Evolutionary conservation across 805 yeast genomes (phyloP), one percentile per base, ranked within the genome.

Genomic region (Clavispora phyllophila): DNA sequence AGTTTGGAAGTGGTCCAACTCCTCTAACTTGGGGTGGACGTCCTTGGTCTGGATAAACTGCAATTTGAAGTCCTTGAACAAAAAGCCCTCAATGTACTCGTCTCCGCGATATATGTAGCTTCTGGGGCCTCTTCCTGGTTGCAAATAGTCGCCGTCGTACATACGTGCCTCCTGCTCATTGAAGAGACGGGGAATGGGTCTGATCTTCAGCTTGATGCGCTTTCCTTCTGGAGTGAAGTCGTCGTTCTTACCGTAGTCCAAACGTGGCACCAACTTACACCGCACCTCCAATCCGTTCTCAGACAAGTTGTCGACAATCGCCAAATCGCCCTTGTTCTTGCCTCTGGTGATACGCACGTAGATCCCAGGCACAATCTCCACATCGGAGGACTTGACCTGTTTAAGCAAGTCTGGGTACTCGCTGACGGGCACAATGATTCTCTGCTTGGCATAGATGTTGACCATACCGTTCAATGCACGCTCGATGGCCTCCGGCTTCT

Each of bases 201-300:
- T 77, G 43, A 79, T 68, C 44, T 84, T 84, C 52, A 78, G 75
- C 39, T 78, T 82, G 33, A 67, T 57, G 24, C 55, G 38, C 45
- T 51, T 53, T 19, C 81, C 83, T 17, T 67, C 68, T 28, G 56
- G 53, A 48, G 80, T 87, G 45, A 75, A 47, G 23, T 68, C 76
- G 48, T 68, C 73, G 36, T 75, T 70, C 51, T 82, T 79, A 44
- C 96, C 96, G 63, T 93, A 91, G 61, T 91, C 97, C 46, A 93
- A 66, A 56, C 99, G 80, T 28, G 99, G 99, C 26, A 93, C 95
- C 50, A 93, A 72, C 58, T 87, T 87, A 54, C 95, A 80, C 55
- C 95, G 78, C n/a, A 88, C 98, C 61, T 91, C 98, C 53, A 93
- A 75, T 41, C 96, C 98, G 59, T 87, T 91, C 57, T 93, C 98